Evolutionary conservation across 1,139 yeast genomes (phyloP).

Genomic region (Protomyces macrosporus): DNA sequence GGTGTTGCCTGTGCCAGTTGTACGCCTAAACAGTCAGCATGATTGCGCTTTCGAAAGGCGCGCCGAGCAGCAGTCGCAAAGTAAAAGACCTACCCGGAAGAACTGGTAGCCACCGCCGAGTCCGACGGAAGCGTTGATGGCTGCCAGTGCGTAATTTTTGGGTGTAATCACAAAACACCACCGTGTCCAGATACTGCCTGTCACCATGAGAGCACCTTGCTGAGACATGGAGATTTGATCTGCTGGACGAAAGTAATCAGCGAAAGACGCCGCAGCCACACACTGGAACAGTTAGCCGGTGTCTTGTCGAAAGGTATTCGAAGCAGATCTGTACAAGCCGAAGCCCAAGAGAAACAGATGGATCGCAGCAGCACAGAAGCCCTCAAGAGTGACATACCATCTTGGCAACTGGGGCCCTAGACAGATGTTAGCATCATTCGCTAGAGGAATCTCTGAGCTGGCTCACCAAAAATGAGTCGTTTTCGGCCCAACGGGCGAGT

Average conservation of each 20-base stretch:
- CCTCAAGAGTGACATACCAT: not conserved
- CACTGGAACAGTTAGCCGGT: not conserved
- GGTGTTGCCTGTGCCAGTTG: slow-evolving; percentile 20
- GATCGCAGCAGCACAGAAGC: not conserved
- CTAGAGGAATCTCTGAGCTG: not conserved
- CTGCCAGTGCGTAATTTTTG: slow-evolving; percentile 76
- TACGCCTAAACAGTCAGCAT: slow-evolving; percentile 1
- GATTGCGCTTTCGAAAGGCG: not conserved
- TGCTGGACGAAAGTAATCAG: slow-evolving; percentile 28
- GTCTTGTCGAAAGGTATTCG: not conserved
- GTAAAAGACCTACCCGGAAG: slow-evolving; percentile 42
- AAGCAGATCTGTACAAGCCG: not conserved
- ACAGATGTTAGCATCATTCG: not conserved
- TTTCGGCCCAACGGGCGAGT: slow-evolving; percentile 23
- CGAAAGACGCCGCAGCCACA: slow-evolving; percentile 27
- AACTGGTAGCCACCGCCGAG: slow-evolving; percentile 84
- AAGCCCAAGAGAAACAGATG: not conserved
- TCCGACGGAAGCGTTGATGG: slow-evolving; percentile 91
- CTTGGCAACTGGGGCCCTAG: not conserved
- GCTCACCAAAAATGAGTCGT: slow-evolving; percentile 1
- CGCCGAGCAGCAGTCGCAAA: slow-evolving; percentile 38
- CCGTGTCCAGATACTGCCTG: slow-evolving; percentile 96
- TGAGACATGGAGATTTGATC: slow-evolving; percentile 28
- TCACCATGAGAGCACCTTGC: slow-evolving; percentile 64
- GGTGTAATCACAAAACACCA: slow-evolving; percentile 96